Percentiles rank a stretch among this genome's conserved stretches.
Evolutionary conservation across 306 rosid species (phyloP).

Genomic region (Vigna reflexopilosa): DNA sequence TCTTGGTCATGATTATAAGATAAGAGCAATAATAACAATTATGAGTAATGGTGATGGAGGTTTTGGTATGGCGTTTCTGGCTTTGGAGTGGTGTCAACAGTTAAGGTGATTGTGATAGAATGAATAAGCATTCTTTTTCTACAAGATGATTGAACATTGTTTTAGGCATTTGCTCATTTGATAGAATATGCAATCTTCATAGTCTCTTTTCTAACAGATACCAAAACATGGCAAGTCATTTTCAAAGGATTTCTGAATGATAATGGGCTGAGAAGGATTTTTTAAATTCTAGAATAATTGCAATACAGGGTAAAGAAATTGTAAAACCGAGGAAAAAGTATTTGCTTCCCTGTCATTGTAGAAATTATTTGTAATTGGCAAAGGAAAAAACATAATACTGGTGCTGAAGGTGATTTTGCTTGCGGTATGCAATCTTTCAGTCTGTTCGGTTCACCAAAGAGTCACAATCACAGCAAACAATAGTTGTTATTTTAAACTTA

Average conservation of each 20-base stretch:
- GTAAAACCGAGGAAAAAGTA: not conserved
- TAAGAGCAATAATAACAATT: not conserved
- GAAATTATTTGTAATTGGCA: conserved; percentile 8
- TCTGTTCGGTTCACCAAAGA: not conserved
- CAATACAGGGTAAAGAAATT: conserved; percentile 10
- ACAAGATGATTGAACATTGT: not conserved
- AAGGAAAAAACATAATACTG: not conserved
- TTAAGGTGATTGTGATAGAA: not conserved
- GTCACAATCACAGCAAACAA: not conserved
- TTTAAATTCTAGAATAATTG: conserved; percentile 23
- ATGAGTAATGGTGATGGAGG: not conserved
- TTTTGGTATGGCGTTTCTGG: not conserved
- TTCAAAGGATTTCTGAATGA: conserved; percentile 8
- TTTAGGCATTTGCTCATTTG: not conserved
- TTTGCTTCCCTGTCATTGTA: not conserved
- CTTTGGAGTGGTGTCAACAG: not conserved
- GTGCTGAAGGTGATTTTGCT: not conserved
- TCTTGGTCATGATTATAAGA: not conserved
- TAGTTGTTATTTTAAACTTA: conserved; percentile 1
- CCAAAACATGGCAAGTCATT: conserved; percentile 4
- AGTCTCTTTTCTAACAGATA: conserved; percentile 3
- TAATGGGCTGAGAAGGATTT: conserved; percentile 3
- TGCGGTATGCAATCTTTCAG: not conserved
- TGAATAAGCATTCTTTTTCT: not conserved
- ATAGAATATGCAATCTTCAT: not conserved